phyloP scores from a whole-genome alignment of 2,329 filamentous ascomycete genomes.

The Cladosporium sp. region DNA sequence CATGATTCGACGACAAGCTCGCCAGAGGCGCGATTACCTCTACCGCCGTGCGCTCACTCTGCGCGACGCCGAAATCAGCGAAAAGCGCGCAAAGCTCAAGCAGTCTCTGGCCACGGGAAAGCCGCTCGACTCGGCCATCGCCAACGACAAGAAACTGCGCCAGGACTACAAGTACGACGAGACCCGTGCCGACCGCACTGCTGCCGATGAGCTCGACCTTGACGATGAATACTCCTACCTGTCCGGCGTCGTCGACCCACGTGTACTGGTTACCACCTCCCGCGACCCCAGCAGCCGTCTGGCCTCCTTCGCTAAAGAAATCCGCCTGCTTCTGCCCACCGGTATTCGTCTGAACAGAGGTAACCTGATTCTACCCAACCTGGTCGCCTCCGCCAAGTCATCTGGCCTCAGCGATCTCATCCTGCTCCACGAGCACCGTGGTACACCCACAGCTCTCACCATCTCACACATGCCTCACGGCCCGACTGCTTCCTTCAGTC shows the following conservation, averaged over 20 bases:
- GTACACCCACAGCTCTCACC: constrained; percentile 84
- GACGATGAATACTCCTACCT: constrained; percentile 89
- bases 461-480: constrained; percentile 85
- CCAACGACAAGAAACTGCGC: constrained; percentile 77
- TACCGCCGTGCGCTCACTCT: constrained; percentile 84
- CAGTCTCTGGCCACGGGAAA: constrained; percentile 85
- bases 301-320: constrained; percentile 88
- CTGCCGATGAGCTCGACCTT: constrained; percentile 66
- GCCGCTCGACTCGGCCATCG: constrained; percentile 73
- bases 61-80: constrained; percentile 85
- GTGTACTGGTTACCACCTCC: constrained; percentile 85
- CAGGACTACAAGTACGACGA: constrained; percentile 95
- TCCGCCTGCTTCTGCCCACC: constrained; percentile 77
- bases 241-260: constrained; percentile 85
- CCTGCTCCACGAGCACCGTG: constrained; percentile 85
- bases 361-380: constrained; percentile 79
- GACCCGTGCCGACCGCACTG: constrained; percentile 63
- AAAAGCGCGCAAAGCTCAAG: constrained; percentile 84
- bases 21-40: constrained; percentile 80
- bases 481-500: constrained; percentile 78
- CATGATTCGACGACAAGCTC: constrained; percentile 63
- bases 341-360: constrained; percentile 86
- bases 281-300: constrained; percentile 81
- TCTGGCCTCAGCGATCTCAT: constrained; percentile 80
- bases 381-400: constrained; percentile 75